Base-by-base conservation (phyloP, 345 rosid species). In the Citrus mangshanensis region DNA sequence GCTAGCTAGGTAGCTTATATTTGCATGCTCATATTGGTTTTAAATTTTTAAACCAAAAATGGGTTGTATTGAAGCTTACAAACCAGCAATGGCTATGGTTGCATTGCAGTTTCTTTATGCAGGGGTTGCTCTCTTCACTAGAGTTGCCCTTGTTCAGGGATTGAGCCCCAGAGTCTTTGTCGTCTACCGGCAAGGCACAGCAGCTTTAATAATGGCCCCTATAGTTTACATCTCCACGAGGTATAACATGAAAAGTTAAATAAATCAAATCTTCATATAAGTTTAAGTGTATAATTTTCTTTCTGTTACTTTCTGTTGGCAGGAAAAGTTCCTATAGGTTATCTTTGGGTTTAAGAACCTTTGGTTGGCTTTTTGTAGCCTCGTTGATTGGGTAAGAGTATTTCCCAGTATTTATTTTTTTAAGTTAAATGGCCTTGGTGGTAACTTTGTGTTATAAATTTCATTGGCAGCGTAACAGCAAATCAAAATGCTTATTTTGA, bases 401-500 rank as follows among this genome's bases (percentile, higher is more conserved):
- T 7, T 28, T 40, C 32, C 3, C 10, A 9, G 16, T 5, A 9
- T 19, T 66, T 10, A 32, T 14, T 10, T 21, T 60, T 5, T 22
- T 34, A 22, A 0, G 25, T 3, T 34, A 18, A 56, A 22, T 30
- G 25, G 19, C 68, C 25, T 34, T 65, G 25, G 24, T 27, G 4
- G 27, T 4, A 42, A 56, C 19, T 35, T 27, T 40, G 34, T 22
- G 21, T 24, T 34, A 13, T 2, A 32, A 27, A 35, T 28, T 67
- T 42, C 8, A 21, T 59, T 73, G 49, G 65, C 75, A 82, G 89
- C 2, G 81, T 87, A 7, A 85, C 86, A 7, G 78, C 59, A 40
- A 82, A 77, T 66, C 89, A 86, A 74, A 86, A 79, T 49, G 81
- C 84, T 30, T 86, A 88, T 32, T 88, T 84, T 56, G 85, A 86